Base-by-base conservation (phyloP, 2,329 filamentous ascomycete genomes). In the Botrytis pseudocinerea region DNA sequence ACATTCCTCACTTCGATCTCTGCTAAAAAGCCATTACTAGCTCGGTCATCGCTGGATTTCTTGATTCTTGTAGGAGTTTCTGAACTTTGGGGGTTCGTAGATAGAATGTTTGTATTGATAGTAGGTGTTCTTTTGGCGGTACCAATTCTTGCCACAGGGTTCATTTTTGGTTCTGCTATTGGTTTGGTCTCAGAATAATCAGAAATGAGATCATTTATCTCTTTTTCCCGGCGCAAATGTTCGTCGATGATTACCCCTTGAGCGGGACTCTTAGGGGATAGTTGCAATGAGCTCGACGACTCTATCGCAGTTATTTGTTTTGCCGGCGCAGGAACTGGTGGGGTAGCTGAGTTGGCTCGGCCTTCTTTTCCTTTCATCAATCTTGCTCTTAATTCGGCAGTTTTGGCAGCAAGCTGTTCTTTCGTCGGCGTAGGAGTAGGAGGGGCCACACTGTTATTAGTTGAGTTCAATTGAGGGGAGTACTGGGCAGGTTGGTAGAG, bases 321-420 rank as follows among this genome's bases (percentile, higher is more conserved):
- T 66, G 57, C 65, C 63, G 32, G 22, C 38, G 40, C 65, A 62
- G 25, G 25, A 46, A 64, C 71, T 73, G 78, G 77, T 72, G 78
- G 77, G 25, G 78, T 77, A 57, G 75, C 75, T 72, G 78, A 78
- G 59, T 62, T 74, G 38, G 71, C 75, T 73, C 77, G 74, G 46
- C 73, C 74, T 74, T 76, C 75, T 74, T 74, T 74, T 51, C 65
- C 63, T 66, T 76, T 79, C 64, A 81, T 63, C 40, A 81, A 71
- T 71, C 78, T 71, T 59, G 78, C 80, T 64, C 80, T 81, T 44
- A 81, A 66, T 75, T 81, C 78, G 60, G 77, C 78, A 35, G 79
- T 79, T 76, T 78, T 76, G 22, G 76, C 76, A 70, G 76, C 78
- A 42, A 80, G 76, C 54, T 78, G 76, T n/a, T 75, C 73, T 44